Evolutionary conservation across 1,139 yeast species (phyloP), one percentile per base, ranked within the genome.

Genomic region (Debaryomycetaceae sp.): DNA sequence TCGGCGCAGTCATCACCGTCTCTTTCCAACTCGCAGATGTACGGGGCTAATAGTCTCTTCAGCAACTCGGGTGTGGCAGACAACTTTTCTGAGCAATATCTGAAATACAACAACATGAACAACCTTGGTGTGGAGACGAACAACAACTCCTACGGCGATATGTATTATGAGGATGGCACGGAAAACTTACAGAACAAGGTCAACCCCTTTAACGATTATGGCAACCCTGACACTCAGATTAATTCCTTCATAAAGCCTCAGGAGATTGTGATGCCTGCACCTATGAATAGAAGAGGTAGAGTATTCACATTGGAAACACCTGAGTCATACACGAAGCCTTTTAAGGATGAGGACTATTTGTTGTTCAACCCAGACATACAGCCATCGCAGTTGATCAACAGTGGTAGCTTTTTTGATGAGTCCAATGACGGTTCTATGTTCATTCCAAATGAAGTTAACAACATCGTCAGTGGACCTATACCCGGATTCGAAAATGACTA

Each of bases 321-420:
- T 4, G 55, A 49, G 24, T 50, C 50, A n/a, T 44, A 50, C 29
- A 37, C 48, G 37, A 55, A 45, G 40, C 42, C 42, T 39, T 48
- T 53, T 47, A 61, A 61, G 47, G 70, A 65, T 35, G 72, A 67
- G 22, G 73, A 69, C 40, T 65, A 59, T 46, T 59, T 64, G 44
- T 61, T 70, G 47, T 67, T 59, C 51, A 67, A 70, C 48, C 68
- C 77, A 6, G 67, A 70, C 48, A 65, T 70, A 18, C 70, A 69
- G 49, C 77, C 77, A 17, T 69, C 74, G 18, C 68, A 67, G 29
- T 56, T 70, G 41, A 57, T 69, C 39, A 57, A 59, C n/a, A 39
- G 33, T 17, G 42, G 43, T 37, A 45, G 41, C 26, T 38, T 44
- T 7, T 36, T 41, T 35, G 50, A 42, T 19, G 48, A 42, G 33